Base-by-base conservation (phyloP, 768 basidiomycete species). In the Leccinum disarticulatum region DNA sequence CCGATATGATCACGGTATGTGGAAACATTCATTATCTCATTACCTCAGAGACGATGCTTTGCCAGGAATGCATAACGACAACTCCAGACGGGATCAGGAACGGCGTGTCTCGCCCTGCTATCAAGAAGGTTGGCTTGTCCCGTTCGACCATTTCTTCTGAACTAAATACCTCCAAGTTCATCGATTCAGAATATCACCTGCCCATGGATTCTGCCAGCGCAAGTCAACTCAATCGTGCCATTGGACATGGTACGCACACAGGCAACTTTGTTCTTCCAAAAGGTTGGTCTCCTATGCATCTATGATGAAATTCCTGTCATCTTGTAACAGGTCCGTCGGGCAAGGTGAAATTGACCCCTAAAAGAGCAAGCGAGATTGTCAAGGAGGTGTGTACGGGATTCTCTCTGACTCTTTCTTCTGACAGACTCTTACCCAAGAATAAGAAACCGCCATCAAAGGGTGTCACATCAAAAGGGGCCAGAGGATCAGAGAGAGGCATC, bases 61-160 rank as follows among this genome's bases (percentile, higher is more conserved):
- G 13, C 56, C 61, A 93, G 91, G 90, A 91, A 74, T 90, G 88
- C 68, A 89, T 95, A 71, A 69, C 76, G 57, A 79, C 75, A 35
- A 77, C 87, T 70, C 83, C 83, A 64, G 86, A 87, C 46, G 88
- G 90, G 38, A 77, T 80, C 28, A 85, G 88, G 51, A 65, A 76
- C 56, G 92, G 91, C 60, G 92, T 92, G 41, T 93, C 91, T 14
- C 82, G 93, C 52, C 76, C 78, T 22, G 80, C 80, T 7, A 88
- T 95, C 75, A 95, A 95, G 85, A 91, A 91, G 83, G 87, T 90
- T 7, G 14, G 25, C 7, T 10, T 33, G 3, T 55, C 38, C 35
- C 38, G 9, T 55, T 28, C 35, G 28, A 27, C 5, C 8, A 38
- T 6, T 10, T 2, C 4, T 27, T 7, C 3, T 30, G 19, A 8